Percentiles rank a stretch among this genome's conserved stretches.
phyloP scores from a whole-genome alignment of 305 asterid genomes.

The Ajuga reptans region DNA sequence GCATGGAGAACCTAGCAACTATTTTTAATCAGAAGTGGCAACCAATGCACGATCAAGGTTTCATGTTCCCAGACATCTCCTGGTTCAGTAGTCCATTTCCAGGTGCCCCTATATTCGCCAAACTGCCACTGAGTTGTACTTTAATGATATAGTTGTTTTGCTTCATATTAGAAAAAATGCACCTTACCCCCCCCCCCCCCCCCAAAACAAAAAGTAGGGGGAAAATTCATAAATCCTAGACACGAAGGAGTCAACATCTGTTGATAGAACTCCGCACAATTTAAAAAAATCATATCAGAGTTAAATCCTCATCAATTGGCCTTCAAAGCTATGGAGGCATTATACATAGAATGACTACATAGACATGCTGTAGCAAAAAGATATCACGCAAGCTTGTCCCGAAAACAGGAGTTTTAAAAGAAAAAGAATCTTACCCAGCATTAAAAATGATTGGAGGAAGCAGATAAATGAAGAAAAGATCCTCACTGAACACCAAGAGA shows the following conservation, averaged over 20 bases:
- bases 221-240: background rate
- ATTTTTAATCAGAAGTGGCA: background rate
- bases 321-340: background rate
- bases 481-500: constrained; percentile 73
- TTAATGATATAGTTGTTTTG: background rate
- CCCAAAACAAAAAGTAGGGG: background rate
- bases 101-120: background rate
- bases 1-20: background rate
- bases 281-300: background rate
- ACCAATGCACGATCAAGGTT: background rate
- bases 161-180: background rate
- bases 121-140: background rate
- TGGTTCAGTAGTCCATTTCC: background rate
- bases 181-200: background rate
- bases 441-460: constrained; percentile 86
- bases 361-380: background rate
- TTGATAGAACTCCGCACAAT: background rate
- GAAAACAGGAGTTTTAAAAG: background rate
- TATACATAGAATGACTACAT: background rate
- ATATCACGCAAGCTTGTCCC: constrained; percentile 1
- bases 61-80: background rate
- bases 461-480: constrained; percentile 75
- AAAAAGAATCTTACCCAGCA: constrained; percentile 49
- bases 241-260: background rate
- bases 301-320: background rate